Evolutionary conservation across 306 rosid genomes (phyloP).

Genomic region (Dalbergia cultrata): DNA sequence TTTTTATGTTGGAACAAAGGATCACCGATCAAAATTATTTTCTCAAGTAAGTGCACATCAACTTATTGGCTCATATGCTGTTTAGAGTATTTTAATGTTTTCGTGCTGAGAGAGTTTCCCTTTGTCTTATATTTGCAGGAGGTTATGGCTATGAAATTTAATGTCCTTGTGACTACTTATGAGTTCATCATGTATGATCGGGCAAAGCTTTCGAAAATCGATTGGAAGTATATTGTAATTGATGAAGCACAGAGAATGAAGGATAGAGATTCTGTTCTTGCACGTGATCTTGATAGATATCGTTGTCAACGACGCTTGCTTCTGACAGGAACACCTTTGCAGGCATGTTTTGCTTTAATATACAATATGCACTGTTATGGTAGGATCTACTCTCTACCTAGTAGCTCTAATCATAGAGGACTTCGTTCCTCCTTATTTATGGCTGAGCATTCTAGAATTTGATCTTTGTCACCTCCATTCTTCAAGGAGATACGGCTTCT

Average conservation of each 20-base stretch:
- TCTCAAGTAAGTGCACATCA: conserved; percentile 66
- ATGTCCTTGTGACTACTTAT: conserved; percentile 97
- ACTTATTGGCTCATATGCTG: conserved; percentile 40
- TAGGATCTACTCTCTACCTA: neutral
- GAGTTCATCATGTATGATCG: conserved; percentile 99
- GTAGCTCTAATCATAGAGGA: neutral
- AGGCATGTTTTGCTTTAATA: conserved; percentile 61
- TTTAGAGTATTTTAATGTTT: conserved; percentile 30
- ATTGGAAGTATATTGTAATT: conserved; percentile 52
- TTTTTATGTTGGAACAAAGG: conserved; percentile 91
- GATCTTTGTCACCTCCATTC: neutral
- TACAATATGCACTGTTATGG: conserved; percentile 13
- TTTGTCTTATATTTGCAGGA: conserved; percentile 59
- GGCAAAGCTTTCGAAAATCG: conserved; percentile 87
- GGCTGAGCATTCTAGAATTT: neutral
- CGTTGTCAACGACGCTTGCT: conserved; percentile 97
- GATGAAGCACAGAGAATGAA: conserved; percentile 58
- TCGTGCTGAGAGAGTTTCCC: conserved; percentile 20
- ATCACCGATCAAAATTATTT: conserved; percentile 85
- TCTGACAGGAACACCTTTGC: conserved; percentile 97
- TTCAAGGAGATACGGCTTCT: conserved; percentile 18
- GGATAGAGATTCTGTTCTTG: conserved; percentile 60
- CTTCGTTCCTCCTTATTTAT: neutral
- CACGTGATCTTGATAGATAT: conserved; percentile 98
- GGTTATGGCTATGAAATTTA: conserved; percentile 91